phyloP scores from a whole-genome alignment of 441 rosid genomes.

The Arabidopsis hybrid region DNA sequence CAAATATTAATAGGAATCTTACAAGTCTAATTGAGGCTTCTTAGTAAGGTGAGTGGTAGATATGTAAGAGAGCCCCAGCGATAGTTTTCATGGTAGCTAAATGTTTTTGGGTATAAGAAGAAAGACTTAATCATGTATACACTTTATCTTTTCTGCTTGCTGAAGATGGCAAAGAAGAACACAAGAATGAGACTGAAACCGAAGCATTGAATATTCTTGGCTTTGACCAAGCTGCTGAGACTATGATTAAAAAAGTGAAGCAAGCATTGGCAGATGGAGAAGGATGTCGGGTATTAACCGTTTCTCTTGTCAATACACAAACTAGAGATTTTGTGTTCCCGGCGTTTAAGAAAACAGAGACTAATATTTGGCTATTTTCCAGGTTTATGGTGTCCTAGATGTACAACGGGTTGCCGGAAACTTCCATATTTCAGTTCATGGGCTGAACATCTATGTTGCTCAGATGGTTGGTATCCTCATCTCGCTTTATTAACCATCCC shows the following conservation, averaged over 20 bases:
- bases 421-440: conserved; percentile 97
- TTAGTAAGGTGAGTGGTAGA: not conserved
- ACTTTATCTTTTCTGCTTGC: conserved; percentile 30
- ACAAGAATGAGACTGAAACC: conserved; percentile 53
- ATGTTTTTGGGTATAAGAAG: conserved; percentile 1
- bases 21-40: conserved; percentile 3
- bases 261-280: conserved; percentile 85
- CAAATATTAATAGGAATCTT: not conserved
- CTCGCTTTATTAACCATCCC: not conserved
- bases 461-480: conserved; percentile 71
- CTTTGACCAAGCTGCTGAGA: conserved; percentile 84
- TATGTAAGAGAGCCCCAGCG: conserved; percentile 17
- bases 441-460: conserved; percentile 90
- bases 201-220: conserved; percentile 59
- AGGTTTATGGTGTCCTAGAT: conserved; percentile 95
- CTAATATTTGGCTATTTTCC: conserved; percentile 42
- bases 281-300: conserved; percentile 86
- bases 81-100: conserved; percentile 35
- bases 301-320: conserved; percentile 33
- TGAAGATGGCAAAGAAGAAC: conserved; percentile 72
- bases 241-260: conserved; percentile 89
- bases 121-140: conserved; percentile 14
- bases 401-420: conserved; percentile 99
- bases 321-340: not conserved
- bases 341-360: not conserved